Evolutionary conservation across 1,284 basidiomycete genomes (phyloP).

Genomic region (Tilletia caries): DNA sequence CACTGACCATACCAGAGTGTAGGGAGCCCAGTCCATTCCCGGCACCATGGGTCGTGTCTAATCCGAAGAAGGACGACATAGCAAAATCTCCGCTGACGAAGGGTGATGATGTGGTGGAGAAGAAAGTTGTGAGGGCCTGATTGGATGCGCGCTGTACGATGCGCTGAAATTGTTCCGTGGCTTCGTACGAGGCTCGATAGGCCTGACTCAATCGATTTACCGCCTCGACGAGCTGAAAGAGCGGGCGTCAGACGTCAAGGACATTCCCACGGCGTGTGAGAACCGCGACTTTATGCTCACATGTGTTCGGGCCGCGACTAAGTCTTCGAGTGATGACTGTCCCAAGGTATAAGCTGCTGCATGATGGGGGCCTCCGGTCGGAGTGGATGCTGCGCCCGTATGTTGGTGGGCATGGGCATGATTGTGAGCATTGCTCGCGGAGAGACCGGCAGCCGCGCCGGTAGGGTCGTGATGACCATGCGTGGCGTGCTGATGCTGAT

Average conservation of each 20-base stretch:
- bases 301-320: neutral
- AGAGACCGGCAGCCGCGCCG: neutral
- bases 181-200: conserved; percentile 1
- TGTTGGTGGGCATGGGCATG: conserved; percentile 1
- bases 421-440: neutral
- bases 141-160: neutral
- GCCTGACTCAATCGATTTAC: neutral
- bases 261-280: neutral
- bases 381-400: neutral
- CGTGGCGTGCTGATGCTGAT: neutral
- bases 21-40: conserved; percentile 3
- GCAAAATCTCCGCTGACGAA: conserved; percentile 9
- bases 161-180: neutral
- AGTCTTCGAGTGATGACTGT: neutral
- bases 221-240: neutral
- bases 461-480: conserved; percentile 1
- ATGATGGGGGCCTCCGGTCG: neutral
- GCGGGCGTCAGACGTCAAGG: neutral
- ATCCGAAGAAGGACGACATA: conserved; percentile 20
- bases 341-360: neutral
- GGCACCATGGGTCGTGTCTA: conserved; percentile 19
- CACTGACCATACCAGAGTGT: neutral
- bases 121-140: conserved; percentile 1
- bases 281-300: neutral
- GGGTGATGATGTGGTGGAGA: neutral